Evolutionary conservation across 768 basidiomycete species (phyloP), one percentile per base, ranked within the genome.

Genomic region (Tylopilus felleus): DNA sequence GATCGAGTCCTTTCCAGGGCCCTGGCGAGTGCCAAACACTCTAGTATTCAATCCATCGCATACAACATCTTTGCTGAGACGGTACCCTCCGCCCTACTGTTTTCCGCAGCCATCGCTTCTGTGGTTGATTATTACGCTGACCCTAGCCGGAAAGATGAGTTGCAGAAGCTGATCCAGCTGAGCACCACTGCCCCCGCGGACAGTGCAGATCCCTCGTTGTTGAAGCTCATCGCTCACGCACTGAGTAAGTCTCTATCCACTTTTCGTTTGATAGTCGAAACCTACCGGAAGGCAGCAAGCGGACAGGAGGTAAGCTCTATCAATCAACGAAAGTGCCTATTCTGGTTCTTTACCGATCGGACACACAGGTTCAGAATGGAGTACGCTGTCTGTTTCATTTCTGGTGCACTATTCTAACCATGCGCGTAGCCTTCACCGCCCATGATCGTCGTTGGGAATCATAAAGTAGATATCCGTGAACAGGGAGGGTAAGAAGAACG

Each of bases 101-200:
- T 81, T 70, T 82, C 83, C 1, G 75, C 82, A 47, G 75, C 77
- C 12, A 66, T 87, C 39, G 73, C 79, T 4, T 77, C 79, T 50
- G 75, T 85, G 22, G 73, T 89, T 46, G 73, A 86, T 61, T 85
- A 81, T 68, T 88, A 82, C 59, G 69, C 87, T 14, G 71, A 75
- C 10, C 72, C 75, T 1, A 65, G 64, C 39, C 68, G 69, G 56
- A 45, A 65, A 51, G 45, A 64, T 17, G 74, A 71, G 6, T 39
- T 60, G 14, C 27, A 69, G 22, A 72, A 78, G 31, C 73, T 85
- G 28, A 68, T 76, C 1, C 59, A 55, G 17, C 60, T 80, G 27
- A 67, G 70, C 28, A 52, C 58, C 25, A 60, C 65, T n/a, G 48
- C 56, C 17, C 64, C 64, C 7, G 55, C 62, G 5, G 64, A 71